Base-by-base conservation (phyloP, 2,329 filamentous ascomycete species). In the Microthyrium microscopicum region DNA sequence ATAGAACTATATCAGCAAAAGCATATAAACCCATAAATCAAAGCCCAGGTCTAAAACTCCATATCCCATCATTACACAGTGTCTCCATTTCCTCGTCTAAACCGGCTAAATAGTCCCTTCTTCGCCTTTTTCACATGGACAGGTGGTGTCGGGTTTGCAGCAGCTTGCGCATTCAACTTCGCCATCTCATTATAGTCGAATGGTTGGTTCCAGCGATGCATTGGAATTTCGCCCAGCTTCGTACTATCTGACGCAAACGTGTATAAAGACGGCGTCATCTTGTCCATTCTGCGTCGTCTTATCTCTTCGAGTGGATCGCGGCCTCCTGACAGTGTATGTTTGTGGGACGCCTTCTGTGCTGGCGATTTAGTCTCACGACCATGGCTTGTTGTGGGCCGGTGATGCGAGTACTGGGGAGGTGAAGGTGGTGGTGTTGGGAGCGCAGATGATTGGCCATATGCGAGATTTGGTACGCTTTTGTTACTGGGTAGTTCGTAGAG, bases 201-300 rank as follows among this genome's bases (percentile, higher is more conserved):
- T 5, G 58, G 57, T 34, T 39, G 47, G 1, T 50, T 47, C 60
- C 60, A 62, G 29, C 53, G 51, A 24, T 54, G 49, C 44, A 60
- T 45, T 4, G 60, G 60, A 5, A 64, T 62, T 41, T 63, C 60
- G 27, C 60, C 60, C 6, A 64, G 46, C 44, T 61, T 61, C 3
- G 60, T 64, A 43, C 56, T 58, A 15, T 55, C 55, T 8, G 56
- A 58, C 4, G 56, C 53, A 35, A 60, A 54, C 1, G 58, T 61
- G 35, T 58, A 58, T 24, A 47, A 50, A 6, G 54, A 59, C 5
- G 50, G 54, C 15, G 32, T 29, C 16, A 36, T 9, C 12, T 36
- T 37, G 9, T 33, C 35, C 13, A n/a, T 12, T 11, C 29, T 4
- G 3, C 29, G 15, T 7, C 30, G 32, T 16, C 15, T 24, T 20